phyloP scores from a whole-genome alignment of 2,329 filamentous ascomycete genomes.

The Penicillium corylophilum region DNA sequence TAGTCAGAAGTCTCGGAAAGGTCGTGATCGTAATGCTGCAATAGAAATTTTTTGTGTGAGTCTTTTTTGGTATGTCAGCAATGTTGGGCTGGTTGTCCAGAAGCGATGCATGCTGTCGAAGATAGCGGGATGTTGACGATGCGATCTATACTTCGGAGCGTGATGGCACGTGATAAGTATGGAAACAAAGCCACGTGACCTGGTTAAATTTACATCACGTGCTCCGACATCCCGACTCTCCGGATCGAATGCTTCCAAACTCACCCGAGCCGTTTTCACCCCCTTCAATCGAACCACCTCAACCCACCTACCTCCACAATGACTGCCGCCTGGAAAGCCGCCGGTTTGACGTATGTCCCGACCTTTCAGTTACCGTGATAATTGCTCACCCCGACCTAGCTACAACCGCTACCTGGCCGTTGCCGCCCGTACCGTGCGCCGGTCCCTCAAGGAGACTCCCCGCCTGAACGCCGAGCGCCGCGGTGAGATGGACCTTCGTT shows the following conservation, averaged over 20 bases:
- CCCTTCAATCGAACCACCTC: slow-evolving; percentile 30
- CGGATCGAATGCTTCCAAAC: slow-evolving; percentile 30
- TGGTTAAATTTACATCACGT: slow-evolving; percentile 15
- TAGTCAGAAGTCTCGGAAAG: background rate
- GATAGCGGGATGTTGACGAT: background rate
- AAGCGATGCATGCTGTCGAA: background rate
- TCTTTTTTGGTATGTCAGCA: background rate
- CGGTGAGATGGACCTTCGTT: slow-evolving; percentile 83
- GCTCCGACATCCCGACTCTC: slow-evolving; percentile 34
- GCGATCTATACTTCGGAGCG: background rate
- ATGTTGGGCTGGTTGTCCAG: background rate
- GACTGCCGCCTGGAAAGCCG: slow-evolving; percentile 97
- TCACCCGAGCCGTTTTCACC: slow-evolving; percentile 30
- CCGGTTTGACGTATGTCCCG: slow-evolving; percentile 82
- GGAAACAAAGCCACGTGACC: slow-evolving; percentile 8
- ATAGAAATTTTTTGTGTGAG: no score
- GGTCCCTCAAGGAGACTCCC: slow-evolving; percentile 94
- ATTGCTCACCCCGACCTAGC: slow-evolving; percentile 55
- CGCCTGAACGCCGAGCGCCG: slow-evolving; percentile 83
- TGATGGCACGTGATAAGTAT: slow-evolving; percentile 22
- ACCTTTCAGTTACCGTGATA: slow-evolving; percentile 2
- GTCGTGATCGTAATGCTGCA: background rate
- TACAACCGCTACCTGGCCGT: slow-evolving; percentile 99
- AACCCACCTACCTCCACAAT: slow-evolving; percentile 61
- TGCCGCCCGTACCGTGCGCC: slow-evolving; percentile 90